A percentile compares a stretch with the other conserved stretches of the same genome.
These are phyloP conservation scores for Penicillium sp. DNA, from an alignment of 2,329 filamentous ascomycete genomes.

Conservation along the genomic window DNA sequence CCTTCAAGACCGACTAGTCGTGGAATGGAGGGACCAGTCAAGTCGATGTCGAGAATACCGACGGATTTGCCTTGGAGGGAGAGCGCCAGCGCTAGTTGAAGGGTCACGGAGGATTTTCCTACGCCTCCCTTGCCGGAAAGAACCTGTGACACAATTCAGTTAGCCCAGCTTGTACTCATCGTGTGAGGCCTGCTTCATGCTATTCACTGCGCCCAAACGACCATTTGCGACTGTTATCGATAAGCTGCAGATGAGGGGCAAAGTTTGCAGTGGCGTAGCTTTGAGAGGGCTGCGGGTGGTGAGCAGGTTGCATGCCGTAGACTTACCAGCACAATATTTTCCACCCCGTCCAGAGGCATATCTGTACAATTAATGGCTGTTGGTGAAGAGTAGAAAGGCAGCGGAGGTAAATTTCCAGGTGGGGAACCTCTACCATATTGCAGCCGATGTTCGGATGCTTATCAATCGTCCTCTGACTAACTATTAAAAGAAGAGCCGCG, in stretches of 20 bases:
- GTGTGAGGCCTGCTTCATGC: background rate
- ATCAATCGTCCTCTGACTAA: slow-evolving; percentile 32
- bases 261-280: slow-evolving; percentile 15
- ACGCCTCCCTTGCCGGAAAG: slow-evolving; percentile 98
- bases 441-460: slow-evolving; percentile 29
- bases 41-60: slow-evolving; percentile 92
- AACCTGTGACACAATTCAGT: slow-evolving; percentile 51
- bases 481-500: slow-evolving; percentile 6
- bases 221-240: slow-evolving; percentile 40
- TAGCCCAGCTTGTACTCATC: background rate
- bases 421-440: too few relatives aligned
- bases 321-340: slow-evolving; percentile 49
- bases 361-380: slow-evolving; percentile 7
- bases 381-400: background rate
- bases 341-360: slow-evolving; percentile 49
- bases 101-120: slow-evolving; percentile 96
- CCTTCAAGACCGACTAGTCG: slow-evolving; percentile 90
- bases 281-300: slow-evolving; percentile 1
- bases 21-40: slow-evolving; percentile 95
- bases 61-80: slow-evolving; percentile 84
- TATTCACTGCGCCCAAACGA: background rate
- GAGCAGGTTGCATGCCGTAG: background rate
- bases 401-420: slow-evolving; percentile 8
- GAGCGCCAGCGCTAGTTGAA: slow-evolving; percentile 89
- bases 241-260: slow-evolving; percentile 35